Base-by-base conservation (phyloP, 768 basidiomycete genomes). In the Tricholoma sp. region DNA sequence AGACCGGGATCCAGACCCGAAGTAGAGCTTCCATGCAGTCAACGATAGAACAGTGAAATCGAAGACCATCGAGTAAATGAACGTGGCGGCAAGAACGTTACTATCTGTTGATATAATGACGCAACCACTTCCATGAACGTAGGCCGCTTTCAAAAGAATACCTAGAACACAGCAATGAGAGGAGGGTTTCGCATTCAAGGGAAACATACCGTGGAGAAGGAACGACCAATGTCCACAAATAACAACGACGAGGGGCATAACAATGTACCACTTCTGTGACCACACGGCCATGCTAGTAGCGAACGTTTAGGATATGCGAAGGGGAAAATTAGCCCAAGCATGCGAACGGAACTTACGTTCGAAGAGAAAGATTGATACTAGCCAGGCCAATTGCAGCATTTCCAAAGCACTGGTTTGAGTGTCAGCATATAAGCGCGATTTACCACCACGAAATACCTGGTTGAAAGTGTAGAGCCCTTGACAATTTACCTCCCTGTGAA, bases 181-280 rank as follows among this genome's bases (percentile, higher is more conserved):
- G 50, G 11, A 39, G 17, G 52, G 48, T 50, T 8, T 32, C 28
- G 20, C 39, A 34, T 18, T 49, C 15, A 7, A n/a, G 34, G 24
- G 24, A 9, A 20, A 37, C 70, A 28, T 59, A 85, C 86, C 86
- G 63, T 86, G 85, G 31, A 89, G 70, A 29, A 88, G 74, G 41
- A 89, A 74, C 3, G 85, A 85, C 87, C 86, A 89, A 63, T 89
- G 87, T 0, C 79, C 86, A 15, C 88, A 71, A 58, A 86, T 86
- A 50, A 88, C 68, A 3, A 73, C 53, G 18, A 84, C 67, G 2
- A 89, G 73, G 18, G 80, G 79, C 11, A 70, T 51, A 28, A 82
- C 74, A 37, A 89, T 75, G 55, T 73, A 81, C 71, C 70, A 76
- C 48, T 72, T 77, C 58, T 85, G 79, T 0, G 80, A 80, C 85